Conservation (phyloP, 768 basidiomycete species). For the Astraeus odoratus region DNA sequence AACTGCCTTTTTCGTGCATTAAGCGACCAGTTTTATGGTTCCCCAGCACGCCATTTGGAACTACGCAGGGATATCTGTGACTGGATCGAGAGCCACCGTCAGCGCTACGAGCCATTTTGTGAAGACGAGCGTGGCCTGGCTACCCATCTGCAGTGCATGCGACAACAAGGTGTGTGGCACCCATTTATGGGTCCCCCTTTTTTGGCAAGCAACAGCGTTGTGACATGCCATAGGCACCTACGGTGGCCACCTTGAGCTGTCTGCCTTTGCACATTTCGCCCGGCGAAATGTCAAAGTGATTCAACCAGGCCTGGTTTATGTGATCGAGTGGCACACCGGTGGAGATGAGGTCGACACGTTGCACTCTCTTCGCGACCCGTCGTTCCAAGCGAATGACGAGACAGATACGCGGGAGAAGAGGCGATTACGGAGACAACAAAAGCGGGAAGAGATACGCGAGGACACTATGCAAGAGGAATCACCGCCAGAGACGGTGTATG, state of each 20-base stretch:
- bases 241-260: conserved; percentile 91
- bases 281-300: conserved; percentile 82
- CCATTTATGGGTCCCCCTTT: conserved; percentile 7
- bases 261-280: conserved; percentile 80
- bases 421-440: conserved; percentile 34
- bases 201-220: conserved; percentile 5
- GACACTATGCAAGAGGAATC: conserved; percentile 16
- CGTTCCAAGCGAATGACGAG: conserved; percentile 20
- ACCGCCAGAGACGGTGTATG: conserved; percentile 53
- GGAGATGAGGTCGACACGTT: conserved; percentile 30
- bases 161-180: conserved; percentile 54
- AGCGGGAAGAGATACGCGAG: conserved; percentile 22
- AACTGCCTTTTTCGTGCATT: conserved; percentile 92
- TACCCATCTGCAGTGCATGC: conserved; percentile 70
- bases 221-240: conserved; percentile 57
- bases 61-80: conserved; percentile 75
- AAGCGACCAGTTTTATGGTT: conserved; percentile 80
- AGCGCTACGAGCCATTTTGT: conserved; percentile 80
- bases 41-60: conserved; percentile 58
- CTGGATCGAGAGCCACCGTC: conserved; percentile 64
- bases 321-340: conserved; percentile 75
- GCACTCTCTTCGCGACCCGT: conserved; percentile 19
- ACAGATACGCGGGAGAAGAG: conserved; percentile 39
- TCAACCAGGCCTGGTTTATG: conserved; percentile 86
- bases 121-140: conserved; percentile 77